Percentiles rank a stretch among this genome's conserved stretches.
Conservation (phyloP, 768 basidiomycete genomes). For the Boletus reticulatus region DNA sequence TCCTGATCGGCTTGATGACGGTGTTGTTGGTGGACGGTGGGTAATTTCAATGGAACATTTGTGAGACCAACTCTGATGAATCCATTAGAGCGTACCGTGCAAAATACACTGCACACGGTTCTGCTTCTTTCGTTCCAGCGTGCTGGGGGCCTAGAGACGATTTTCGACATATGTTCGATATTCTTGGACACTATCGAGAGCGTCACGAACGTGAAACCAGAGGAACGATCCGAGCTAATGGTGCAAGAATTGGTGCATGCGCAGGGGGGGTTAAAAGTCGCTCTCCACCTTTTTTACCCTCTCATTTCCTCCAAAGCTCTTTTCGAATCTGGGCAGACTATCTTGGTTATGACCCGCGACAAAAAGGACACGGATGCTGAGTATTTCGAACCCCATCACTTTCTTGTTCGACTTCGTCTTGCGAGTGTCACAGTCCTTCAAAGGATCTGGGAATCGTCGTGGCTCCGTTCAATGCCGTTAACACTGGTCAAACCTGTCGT, state of each 20-base stretch:
- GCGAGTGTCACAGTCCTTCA: conserved; percentile 64
- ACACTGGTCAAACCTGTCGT: conserved; percentile 74
- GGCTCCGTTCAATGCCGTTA: conserved; percentile 77
- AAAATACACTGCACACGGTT: conserved; percentile 78
- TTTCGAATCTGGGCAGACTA: conserved; percentile 83
- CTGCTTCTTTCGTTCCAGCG: conserved; percentile 74
- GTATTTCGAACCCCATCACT: conserved; percentile 84
- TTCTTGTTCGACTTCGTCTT: conserved; percentile 78
- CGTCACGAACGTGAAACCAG: conserved; percentile 46
- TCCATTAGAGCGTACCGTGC: conserved; percentile 66
- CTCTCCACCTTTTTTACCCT: conserved; percentile 70
- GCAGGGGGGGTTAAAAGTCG: conserved; percentile 78
- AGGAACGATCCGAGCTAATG: conserved; percentile 54
- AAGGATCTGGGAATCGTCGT: conserved; percentile 77
- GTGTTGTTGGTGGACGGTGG: conserved; percentile 59
- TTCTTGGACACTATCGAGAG: conserved; percentile 59
- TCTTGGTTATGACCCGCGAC: conserved; percentile 67
- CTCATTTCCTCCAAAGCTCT: conserved; percentile 78
- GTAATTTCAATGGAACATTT: neutral
- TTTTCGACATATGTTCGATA: conserved; percentile 54
- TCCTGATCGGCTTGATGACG: conserved; percentile 51
- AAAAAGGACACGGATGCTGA: conserved; percentile 74
- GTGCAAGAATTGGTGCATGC: conserved; percentile 72
- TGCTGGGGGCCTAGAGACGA: conserved; percentile 64
- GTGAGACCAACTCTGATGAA: neutral